Evolutionary conservation across 108 stramenopile genomes (phyloP).

Genomic region (Hondaea fermentalgiana): DNA sequence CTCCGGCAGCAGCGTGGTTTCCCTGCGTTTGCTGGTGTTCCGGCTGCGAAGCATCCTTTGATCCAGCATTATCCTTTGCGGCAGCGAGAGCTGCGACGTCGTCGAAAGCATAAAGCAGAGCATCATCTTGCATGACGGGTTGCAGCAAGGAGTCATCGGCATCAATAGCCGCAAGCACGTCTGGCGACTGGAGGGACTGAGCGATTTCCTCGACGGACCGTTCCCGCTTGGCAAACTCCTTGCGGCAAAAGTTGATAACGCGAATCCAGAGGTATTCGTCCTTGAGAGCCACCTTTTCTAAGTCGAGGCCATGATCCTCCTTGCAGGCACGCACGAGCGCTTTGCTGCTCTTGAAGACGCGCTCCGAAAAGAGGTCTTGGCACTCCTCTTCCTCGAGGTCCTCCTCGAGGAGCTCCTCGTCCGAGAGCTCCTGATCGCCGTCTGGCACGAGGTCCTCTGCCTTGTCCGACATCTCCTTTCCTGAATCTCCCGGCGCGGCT

Average conservation of each 20-base stretch:
- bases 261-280: conserved; percentile 10
- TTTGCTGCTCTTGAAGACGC: not conserved
- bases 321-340: not conserved
- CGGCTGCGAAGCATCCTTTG: not conserved
- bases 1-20: too few relatives aligned
- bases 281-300: not conserved
- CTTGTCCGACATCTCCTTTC: too few relatives aligned
- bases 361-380: not conserved
- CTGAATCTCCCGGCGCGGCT: too few relatives aligned
- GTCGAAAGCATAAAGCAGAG: not conserved
- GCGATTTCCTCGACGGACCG: not conserved
- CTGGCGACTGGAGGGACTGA: not conserved
- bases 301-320: not conserved
- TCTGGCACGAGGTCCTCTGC: not conserved
- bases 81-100: not conserved
- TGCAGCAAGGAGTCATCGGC: not conserved
- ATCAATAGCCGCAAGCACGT: not conserved
- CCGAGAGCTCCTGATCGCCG: not conserved
- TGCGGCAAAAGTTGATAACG: not conserved
- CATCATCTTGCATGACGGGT: not conserved
- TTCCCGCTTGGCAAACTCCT: not conserved
- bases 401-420: not conserved
- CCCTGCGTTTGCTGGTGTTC: too few relatives aligned
- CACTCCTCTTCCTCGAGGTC: not conserved
- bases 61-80: not conserved